A percentile compares a stretch with the other conserved stretches of the same genome.
These are phyloP conservation scores for Hymenoscyphus fructigenus DNA, from an alignment of 2,329 filamentous ascomycete genomes.

Conservation along the genomic window DNA sequence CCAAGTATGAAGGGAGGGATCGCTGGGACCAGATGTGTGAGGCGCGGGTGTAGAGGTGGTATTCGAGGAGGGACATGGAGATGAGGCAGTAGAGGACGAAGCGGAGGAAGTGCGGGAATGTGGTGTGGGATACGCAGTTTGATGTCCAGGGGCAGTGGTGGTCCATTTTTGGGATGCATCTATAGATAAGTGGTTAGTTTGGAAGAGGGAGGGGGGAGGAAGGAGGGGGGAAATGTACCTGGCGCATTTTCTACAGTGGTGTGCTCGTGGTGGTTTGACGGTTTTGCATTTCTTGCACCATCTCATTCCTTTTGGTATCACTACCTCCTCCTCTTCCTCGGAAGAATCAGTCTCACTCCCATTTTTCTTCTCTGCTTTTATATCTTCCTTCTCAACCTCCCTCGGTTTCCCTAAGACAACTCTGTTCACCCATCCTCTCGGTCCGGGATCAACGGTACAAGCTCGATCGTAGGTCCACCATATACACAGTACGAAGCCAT, in stretches of 20 bases:
- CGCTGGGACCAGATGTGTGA: constrained; percentile 61
- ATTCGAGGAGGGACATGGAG: constrained; percentile 59
- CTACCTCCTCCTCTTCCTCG: background rate
- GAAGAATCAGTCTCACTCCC: constrained; percentile 12
- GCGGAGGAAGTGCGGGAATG: constrained; percentile 78
- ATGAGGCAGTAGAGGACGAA: constrained; percentile 69
- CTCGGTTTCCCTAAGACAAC: constrained; percentile 12
- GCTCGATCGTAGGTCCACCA: constrained; percentile 69
- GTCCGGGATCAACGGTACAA: constrained; percentile 57
- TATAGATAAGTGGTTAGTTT: constrained; percentile 21
- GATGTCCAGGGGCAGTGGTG: constrained; percentile 84
- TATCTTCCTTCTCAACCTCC: constrained; percentile 14
- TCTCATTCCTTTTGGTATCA: constrained; percentile 35
- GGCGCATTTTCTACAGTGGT: constrained; percentile 77
- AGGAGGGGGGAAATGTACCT: constrained; percentile 43
- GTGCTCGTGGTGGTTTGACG: constrained; percentile 73
- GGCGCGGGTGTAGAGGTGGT: constrained; percentile 60
- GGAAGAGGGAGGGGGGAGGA: background rate
- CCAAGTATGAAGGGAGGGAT: constrained; percentile 71
- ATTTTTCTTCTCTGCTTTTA: constrained; percentile 25
- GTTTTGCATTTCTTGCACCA: constrained; percentile 78
- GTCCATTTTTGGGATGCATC: constrained; percentile 78
- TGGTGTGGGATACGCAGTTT: constrained; percentile 81
- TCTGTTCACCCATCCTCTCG: constrained; percentile 41
- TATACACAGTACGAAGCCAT: constrained; percentile 60